phyloP scores from a whole-genome alignment of 257 asterid species.

The Perilla frutescens region DNA sequence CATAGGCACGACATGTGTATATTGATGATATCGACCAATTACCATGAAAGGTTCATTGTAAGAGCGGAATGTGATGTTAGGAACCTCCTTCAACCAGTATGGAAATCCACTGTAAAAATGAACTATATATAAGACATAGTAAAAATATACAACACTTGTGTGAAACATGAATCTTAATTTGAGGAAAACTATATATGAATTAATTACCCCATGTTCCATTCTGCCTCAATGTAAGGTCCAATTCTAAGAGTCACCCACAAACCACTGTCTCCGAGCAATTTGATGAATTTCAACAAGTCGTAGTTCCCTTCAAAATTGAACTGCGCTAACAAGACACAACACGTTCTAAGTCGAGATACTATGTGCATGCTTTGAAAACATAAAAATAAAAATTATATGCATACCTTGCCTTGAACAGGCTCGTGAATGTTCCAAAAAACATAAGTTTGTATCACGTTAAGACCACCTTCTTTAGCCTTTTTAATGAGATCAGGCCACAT shows the following conservation, averaged over 20 bases:
- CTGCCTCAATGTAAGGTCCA: slow-evolving; percentile 96
- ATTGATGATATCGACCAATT: background rate
- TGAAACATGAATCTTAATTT: background rate
- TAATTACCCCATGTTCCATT: slow-evolving; percentile 88
- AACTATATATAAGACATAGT: background rate
- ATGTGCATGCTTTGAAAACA: too few species aligned
- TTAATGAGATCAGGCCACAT: slow-evolving; percentile 82
- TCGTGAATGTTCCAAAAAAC: slow-evolving; percentile 95
- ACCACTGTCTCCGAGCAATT: slow-evolving; percentile 61
- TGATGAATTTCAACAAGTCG: slow-evolving; percentile 73
- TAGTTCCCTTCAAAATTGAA: slow-evolving; percentile 67
- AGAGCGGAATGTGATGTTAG: slow-evolving; percentile 78
- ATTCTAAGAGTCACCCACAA: slow-evolving; percentile 85
- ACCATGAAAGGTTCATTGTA: slow-evolving; percentile 90
- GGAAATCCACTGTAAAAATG: slow-evolving; percentile 76
- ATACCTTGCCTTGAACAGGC: slow-evolving; percentile 81
- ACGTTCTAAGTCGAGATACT: background rate
- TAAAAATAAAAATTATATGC: background rate
- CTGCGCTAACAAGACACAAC: slow-evolving; percentile 40
- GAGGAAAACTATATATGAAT: too few species aligned
- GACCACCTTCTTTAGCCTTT: slow-evolving; percentile 75
- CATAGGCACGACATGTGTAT: background rate
- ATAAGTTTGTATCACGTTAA: slow-evolving; percentile 78
- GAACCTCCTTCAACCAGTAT: slow-evolving; percentile 77
- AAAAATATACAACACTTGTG: background rate